Conservation (phyloP, 2,329 filamentous ascomycete genomes). For the Colletotrichum magnum region DNA sequence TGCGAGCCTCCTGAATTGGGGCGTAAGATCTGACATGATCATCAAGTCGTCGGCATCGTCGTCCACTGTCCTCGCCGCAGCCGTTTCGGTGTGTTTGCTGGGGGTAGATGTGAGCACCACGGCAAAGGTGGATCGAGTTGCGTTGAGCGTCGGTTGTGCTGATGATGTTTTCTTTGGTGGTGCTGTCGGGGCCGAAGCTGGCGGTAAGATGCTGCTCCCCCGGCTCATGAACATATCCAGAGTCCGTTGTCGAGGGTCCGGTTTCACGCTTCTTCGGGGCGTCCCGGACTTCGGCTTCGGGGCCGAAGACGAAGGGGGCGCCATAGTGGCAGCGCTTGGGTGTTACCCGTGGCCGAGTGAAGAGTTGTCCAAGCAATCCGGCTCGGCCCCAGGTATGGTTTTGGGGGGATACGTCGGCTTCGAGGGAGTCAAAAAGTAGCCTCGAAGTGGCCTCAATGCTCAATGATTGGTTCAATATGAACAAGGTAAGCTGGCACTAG, state of each 20-base stretch:
- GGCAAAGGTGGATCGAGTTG: conserved; percentile 22
- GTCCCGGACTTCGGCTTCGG: background rate
- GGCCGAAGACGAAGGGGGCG: background rate
- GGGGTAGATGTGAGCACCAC: conserved; percentile 35
- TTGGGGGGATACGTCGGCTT: no score
- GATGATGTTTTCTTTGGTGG: conserved; percentile 10
- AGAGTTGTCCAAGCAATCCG: no score
- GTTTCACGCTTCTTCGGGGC: background rate
- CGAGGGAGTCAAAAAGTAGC: no score
- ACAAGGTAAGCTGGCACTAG: no score
- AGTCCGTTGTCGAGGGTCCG: conserved; percentile 23
- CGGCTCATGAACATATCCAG: conserved; percentile 25
- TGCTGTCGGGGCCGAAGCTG: background rate
- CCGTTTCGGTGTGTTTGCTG: background rate
- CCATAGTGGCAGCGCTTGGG: conserved; percentile 15
- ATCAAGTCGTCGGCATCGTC: conserved; percentile 34
- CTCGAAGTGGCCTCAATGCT: no score
- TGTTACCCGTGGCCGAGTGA: background rate
- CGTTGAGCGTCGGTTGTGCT: conserved; percentile 21
- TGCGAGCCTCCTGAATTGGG: conserved; percentile 34
- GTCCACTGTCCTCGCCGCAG: conserved; percentile 26
- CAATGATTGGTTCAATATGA: no score
- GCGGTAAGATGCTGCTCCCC: background rate
- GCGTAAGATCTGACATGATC: conserved; percentile 44
- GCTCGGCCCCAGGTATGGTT: no score